Evolutionary conservation across 257 asterid genomes (phyloP), one percentile per base, ranked within the genome.

Genomic region (Cruciata laevipes): DNA sequence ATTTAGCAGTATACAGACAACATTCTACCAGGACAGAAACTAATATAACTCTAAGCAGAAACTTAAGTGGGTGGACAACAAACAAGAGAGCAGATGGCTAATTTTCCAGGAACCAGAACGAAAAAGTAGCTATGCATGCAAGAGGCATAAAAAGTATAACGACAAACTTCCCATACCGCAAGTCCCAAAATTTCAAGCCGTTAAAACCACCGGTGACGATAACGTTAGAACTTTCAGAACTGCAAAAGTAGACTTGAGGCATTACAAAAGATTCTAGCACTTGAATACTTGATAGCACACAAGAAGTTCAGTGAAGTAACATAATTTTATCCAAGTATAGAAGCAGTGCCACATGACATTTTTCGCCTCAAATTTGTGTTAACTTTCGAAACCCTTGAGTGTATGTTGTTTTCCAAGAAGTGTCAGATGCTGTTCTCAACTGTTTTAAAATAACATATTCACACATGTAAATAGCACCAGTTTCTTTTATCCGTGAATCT

Each of bases 121-220:
- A 62, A 35, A 37, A 23, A 14, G 4, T 9, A 61, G 7, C 0
- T 12, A 18, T 5, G 51, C 21, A 62, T 18, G 40, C 27, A 33
- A 42, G 5, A 21, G 17, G 10, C 10, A 10, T 9, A 21, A 60
- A n/a, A n/a, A n/a, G n/a, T n/a, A n/a, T n/a, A n/a, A n/a, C n/a
- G n/a, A 24, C 3, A n/a, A 44, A 24, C 8, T 24, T 55, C 21
- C 70, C 86, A 60, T 80, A 93, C 97, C 97, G 87, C 68, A 90
- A 71, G 76, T 93, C 96, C 97, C 99, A 93, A 79, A 88, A 86
- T 73, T 86, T 90, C 73, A 86, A 79, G 74, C 99, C 94, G 80
- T 82, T 90, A 67, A 78, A 75, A 69, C 97, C 94, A 23, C 85
- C 88, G 53, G 90, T 72, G 69, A 84, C 83, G 69, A 93, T 70